phyloP scores from a whole-genome alignment of 495 filamentous ascomycete genomes.

The Rostrohypoxylon terebratum region DNA sequence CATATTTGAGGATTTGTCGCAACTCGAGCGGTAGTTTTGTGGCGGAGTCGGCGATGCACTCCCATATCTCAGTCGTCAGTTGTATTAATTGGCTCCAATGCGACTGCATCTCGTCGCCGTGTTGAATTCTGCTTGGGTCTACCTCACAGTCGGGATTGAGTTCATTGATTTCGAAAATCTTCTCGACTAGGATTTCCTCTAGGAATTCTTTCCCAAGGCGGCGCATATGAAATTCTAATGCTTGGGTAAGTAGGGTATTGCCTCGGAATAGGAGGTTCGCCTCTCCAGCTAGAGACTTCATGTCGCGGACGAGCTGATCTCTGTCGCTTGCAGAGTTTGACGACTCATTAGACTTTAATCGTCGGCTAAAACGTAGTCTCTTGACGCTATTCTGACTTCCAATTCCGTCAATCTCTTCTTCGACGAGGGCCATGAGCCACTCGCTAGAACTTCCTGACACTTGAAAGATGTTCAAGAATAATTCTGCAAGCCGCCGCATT shows the following conservation, averaged over 20 bases:
- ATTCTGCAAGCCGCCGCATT: conserved; percentile 82
- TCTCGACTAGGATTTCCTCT: conserved; percentile 86
- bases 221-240: conserved; percentile 94
- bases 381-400: conserved; percentile 79
- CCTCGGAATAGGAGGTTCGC: conserved; percentile 96
- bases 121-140: conserved; percentile 80
- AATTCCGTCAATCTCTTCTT: conserved; percentile 96
- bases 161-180: conserved; percentile 85
- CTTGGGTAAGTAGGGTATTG: conserved; percentile 94
- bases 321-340: conserved; percentile 67
- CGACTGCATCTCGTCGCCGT: conserved; percentile 77
- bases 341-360: conserved; percentile 84
- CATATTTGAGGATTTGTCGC: conserved; percentile 88
- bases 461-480: conserved; percentile 93
- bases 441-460: conserved; percentile 89
- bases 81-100: conserved; percentile 86
- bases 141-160: conserved; percentile 94
- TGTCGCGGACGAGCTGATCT: conserved; percentile 68
- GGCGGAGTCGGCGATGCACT: conserved; percentile 78
- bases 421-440: conserved; percentile 92
- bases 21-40: conserved; percentile 84
- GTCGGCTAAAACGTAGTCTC: conserved; percentile 77
- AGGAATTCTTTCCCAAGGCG: conserved; percentile 93
- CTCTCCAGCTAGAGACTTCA: conserved; percentile 76
- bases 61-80: conserved; percentile 86